Base-by-base conservation (phyloP, 2,329 filamentous ascomycete species). In the Aureobasidium sp. region DNA sequence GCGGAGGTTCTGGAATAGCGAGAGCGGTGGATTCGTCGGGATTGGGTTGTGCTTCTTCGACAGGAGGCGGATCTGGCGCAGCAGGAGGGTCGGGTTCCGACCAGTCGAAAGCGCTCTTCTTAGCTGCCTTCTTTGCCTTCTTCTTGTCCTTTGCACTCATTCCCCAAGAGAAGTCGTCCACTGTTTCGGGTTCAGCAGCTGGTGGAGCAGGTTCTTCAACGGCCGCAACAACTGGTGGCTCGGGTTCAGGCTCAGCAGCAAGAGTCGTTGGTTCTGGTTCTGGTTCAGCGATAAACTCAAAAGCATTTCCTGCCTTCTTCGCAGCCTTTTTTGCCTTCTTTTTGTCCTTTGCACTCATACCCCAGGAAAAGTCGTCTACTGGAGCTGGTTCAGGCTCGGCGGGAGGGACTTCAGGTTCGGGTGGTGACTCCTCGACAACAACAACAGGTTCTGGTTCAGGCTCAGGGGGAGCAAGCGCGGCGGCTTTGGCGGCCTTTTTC, bases 241-340 rank as follows among this genome's bases (percentile, higher is more conserved):
- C 70, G 9, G 68, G 69, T 37, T 69, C 70, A 13, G 67, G 64
- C 50, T 69, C 68, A 42, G 66, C 66, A 41, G 68, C 68, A 16
- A 65, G 65, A 36, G 66, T 68, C 7, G 69, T 68, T n/a, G n/a
- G n/a, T n/a, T n/a, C n/a, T 30, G 72, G 67, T 21, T 69, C 68
- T 4, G 70, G 70, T 2, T 69, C 68, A 29, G 54, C 54, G 6
- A 58, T 58, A n/a, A 37, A 2, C 66, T 67, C 34, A 68, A 69
- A 16, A 63, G 58, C 62, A 75, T 73, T 44, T 68, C 68, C 41
- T 69, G 71, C 54, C 51, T 64, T 70, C 53, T 76, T 77, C 64
- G 78, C 79, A 61, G 76, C 76, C 70, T 82, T 82, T 69, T 79
- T 80, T 37, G 68, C 63, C 64, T 76, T 76, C 67, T 80, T 79